Evolutionary conservation across 2,329 filamentous ascomycete species (phyloP), one percentile per base, ranked within the genome.

Genomic region (Botrytis fragariae): DNA sequence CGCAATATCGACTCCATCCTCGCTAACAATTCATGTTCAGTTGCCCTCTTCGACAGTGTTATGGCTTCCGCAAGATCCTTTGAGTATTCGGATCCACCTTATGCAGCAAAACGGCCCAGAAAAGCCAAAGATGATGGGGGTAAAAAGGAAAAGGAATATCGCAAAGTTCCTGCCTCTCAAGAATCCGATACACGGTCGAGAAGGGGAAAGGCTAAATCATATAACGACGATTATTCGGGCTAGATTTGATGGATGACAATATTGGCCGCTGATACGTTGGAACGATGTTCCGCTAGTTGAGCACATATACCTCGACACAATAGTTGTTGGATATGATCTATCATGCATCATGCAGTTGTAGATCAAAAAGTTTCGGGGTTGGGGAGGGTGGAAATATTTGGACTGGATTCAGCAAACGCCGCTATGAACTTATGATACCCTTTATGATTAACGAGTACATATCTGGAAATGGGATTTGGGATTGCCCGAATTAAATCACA

Each of bases 61-160:
- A 75, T 70, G 39, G 76, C 75, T 9, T 75, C 77, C 1, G 77
- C 76, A 5, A 77, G 67, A 37, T 77, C 79, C 2, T 80, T 80
- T 61, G 57, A 65, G 61, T 45, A n/a, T 39, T 57, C 44, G 7
- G 65, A 68, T 68, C 65, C 65, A 37, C 35, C 45, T 10, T 42
- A 57, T 32, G 29, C 35, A 18, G 62, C 18, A 42, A 68, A 68
- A 32, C 65, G 65, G n/a, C 32, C 25, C 10, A 39, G n/a, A 32
- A 68, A 32, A 42, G 20, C 3, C 65, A 68, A 68, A 22, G 65
- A 68, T 4, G 65, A 68, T 9, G 48, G 45, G 4, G 29, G 48
- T 37, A 68, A 54, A 68, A 68, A 39, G 16, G 45, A 68, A n/a
- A 68, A 68, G 18, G 65, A 68, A 12, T 39, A 54, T 32, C 65